These are phyloP conservation scores for Hibiscus trionum DNA, from an alignment of 345 rosid species.

Conservation along the genomic window DNA sequence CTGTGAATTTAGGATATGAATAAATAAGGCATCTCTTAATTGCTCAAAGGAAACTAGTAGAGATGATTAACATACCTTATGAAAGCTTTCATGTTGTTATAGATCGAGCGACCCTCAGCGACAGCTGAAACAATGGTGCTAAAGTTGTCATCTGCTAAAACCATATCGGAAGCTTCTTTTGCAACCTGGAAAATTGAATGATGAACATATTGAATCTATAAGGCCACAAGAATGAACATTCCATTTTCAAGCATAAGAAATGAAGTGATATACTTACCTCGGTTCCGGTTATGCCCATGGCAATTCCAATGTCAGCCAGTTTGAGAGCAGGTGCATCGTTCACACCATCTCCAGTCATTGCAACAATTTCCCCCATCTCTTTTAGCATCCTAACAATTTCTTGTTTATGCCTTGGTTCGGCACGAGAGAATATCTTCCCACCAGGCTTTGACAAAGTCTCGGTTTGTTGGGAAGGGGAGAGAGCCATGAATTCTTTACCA, in stretches of 20 bases:
- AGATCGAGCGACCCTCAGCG: slow-evolving; percentile 89
- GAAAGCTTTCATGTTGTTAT: slow-evolving; percentile 90
- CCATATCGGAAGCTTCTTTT: slow-evolving; percentile 96
- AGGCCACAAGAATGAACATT: background rate
- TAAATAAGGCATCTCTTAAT: no score
- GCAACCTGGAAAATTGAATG: slow-evolving; percentile 54
- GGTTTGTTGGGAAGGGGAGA: slow-evolving; percentile 35
- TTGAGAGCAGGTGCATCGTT: slow-evolving; percentile 97
- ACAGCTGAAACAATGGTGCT: slow-evolving; percentile 77
- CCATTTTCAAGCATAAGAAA: background rate
- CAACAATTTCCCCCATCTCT: slow-evolving; percentile 87
- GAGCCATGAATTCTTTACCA: slow-evolving; percentile 68
- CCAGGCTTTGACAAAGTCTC: slow-evolving; percentile 60
- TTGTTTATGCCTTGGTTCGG: slow-evolving; percentile 92
- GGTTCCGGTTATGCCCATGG: slow-evolving; percentile 97
- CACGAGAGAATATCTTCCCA: slow-evolving; percentile 81
- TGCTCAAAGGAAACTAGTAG: no score
- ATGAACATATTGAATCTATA: background rate
- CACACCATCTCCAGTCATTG: slow-evolving; percentile 98
- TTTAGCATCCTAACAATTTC: slow-evolving; percentile 80
- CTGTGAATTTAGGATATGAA: slow-evolving; percentile 19
- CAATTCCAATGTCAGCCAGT: slow-evolving; percentile 88
- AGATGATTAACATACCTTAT: slow-evolving; percentile 16
- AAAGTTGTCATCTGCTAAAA: slow-evolving; percentile 89
- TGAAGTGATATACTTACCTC: slow-evolving; percentile 42